Conservation (phyloP, 2,329 filamentous ascomycete species). For the Didymella segeticola region DNA sequence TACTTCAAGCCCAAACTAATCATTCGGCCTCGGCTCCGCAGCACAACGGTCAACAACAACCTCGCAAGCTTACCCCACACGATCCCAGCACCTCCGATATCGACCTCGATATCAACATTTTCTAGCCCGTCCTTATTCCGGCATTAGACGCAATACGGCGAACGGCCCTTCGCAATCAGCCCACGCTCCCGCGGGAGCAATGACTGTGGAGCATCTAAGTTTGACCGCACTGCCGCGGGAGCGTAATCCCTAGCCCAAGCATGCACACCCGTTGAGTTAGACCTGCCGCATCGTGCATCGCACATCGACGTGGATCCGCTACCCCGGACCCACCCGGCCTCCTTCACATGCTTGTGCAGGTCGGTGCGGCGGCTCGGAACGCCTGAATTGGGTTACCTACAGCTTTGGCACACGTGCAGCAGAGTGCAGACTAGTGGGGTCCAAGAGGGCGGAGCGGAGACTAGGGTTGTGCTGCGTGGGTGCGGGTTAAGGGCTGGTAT, state of each 20-base stretch:
- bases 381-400: neutral
- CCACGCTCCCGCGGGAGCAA: constrained; percentile 3
- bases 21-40: constrained; percentile 9
- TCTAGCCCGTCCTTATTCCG: constrained; percentile 2
- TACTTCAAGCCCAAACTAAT: no score
- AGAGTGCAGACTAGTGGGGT: neutral
- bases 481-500: neutral
- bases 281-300: neutral
- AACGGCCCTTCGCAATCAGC: neutral
- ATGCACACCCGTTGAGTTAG: neutral
- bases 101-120: neutral
- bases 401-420: no score
- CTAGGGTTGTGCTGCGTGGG: neutral
- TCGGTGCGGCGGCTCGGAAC: constrained; percentile 19
- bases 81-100: neutral
- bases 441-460: neutral
- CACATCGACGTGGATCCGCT: neutral
- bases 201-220: neutral
- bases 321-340: constrained; percentile 25
- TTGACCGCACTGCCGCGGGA: neutral
- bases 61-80: neutral
- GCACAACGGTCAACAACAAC: neutral
- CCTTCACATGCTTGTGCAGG: constrained; percentile 18
- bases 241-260: neutral
- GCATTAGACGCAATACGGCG: constrained; percentile 6